Evolutionary conservation across 192 early-diverging fungal genomes (phyloP).

Genomic region (Backusella macrospora): DNA sequence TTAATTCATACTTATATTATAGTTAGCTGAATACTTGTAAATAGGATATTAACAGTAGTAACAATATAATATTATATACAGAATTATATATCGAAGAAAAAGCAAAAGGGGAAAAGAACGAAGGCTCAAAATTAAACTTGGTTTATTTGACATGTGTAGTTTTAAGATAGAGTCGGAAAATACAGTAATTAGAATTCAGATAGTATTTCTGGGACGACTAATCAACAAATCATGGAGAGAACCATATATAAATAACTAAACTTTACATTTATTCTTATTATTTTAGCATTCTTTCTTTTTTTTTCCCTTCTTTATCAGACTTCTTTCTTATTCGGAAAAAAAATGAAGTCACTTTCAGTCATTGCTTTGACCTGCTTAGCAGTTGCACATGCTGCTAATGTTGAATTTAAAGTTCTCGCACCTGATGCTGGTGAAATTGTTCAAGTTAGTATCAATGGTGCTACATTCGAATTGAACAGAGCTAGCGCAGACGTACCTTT

Average conservation of each 20-base stretch:
- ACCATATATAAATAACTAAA: neutral
- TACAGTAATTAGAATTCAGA: neutral
- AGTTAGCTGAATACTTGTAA: too few relatives aligned
- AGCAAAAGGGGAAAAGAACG: neutral
- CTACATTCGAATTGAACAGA: conserved; percentile 17
- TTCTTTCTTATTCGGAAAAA: neutral
- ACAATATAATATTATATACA: too few relatives aligned
- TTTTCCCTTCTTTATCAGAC: neutral
- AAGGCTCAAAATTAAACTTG: neutral
- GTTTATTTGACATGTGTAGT: neutral
- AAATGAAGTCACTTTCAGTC: conserved; percentile 16
- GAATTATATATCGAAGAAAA: neutral
- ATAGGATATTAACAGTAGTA: too few relatives aligned
- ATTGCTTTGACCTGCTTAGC: conserved; percentile 28
- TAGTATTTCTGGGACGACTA: neutral
- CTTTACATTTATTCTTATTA: neutral
- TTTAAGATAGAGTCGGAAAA: neutral
- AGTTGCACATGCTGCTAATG: conserved; percentile 34
- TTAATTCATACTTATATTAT: too few relatives aligned
- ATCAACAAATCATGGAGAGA: neutral
- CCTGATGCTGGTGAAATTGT: conserved; percentile 35
- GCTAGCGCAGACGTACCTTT: neutral
- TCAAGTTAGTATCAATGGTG: conserved; percentile 24
- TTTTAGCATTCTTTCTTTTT: neutral
- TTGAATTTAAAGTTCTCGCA: conserved; percentile 42